Evolutionary conservation across 1,284 basidiomycete species (phyloP).

Genomic region (Lentinula novae-zelandiae): DNA sequence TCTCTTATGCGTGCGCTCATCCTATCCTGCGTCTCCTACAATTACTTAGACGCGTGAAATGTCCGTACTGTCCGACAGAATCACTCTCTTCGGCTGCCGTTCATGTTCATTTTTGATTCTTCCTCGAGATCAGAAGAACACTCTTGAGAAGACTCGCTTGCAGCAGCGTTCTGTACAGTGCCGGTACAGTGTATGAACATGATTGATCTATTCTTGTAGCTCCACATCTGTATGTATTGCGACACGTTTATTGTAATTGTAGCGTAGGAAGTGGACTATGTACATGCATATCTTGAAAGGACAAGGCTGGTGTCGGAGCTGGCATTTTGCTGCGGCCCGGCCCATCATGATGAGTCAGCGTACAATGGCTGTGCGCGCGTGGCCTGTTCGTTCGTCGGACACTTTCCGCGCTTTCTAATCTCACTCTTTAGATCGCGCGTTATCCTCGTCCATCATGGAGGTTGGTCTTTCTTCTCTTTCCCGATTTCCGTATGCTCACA

Average conservation of each 20-base stretch:
- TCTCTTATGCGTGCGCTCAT: conserved; percentile 17
- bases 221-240: neutral
- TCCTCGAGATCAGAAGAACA: neutral
- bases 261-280: neutral
- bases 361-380: neutral
- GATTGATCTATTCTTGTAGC: neutral
- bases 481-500: conserved; percentile 19
- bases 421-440: conserved; percentile 51
- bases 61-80: conserved; percentile 86
- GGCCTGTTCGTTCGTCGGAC: neutral
- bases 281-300: neutral
- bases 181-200: neutral
- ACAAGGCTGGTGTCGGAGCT: neutral
- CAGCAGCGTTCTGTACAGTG: neutral
- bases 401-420: neutral
- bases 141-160: neutral
- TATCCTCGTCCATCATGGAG: conserved; percentile 36
- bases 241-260: neutral
- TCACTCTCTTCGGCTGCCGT: conserved; percentile 57
- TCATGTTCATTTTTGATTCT: conserved; percentile 65
- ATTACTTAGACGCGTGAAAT: conserved; percentile 69
- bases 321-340: neutral
- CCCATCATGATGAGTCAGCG: neutral
- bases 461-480: conserved; percentile 21
- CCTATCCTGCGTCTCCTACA: conserved; percentile 9